Conservation (phyloP, 257 asterid genomes). For the Mitragyna speciosa region DNA sequence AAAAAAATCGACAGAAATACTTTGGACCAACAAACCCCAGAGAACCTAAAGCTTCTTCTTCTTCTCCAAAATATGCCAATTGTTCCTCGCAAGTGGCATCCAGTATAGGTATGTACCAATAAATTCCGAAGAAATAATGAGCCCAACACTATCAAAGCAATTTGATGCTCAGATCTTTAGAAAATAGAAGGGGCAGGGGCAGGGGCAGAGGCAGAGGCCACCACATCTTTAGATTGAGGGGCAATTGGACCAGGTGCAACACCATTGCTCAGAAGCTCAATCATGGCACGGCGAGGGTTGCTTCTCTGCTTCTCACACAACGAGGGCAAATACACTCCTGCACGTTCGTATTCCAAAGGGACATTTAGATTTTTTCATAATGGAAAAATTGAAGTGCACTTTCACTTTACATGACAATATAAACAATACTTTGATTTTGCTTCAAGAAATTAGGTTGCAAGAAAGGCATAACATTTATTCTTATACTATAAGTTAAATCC, state of each 20-base stretch:
- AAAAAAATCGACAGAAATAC: neutral
- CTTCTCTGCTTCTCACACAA: constrained; percentile 57
- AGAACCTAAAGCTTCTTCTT: neutral
- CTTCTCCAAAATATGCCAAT: neutral
- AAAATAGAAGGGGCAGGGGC: constrained; percentile 27
- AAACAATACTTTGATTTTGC: constrained; percentile 7
- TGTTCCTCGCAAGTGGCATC: neutral
- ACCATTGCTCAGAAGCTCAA: constrained; percentile 58
- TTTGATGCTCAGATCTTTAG: neutral
- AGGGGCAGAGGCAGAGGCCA: constrained; percentile 34
- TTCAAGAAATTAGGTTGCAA: constrained; percentile 1
- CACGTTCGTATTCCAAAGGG: neutral
- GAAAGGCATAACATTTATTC: neutral
- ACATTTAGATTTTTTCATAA: neutral
- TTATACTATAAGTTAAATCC: neutral
- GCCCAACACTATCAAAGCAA: neutral
- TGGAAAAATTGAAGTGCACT: no score
- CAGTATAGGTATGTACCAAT: neutral
- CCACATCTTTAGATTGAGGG: constrained; percentile 6
- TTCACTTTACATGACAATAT: neutral
- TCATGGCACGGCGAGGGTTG: constrained; percentile 62
- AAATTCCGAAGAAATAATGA: neutral
- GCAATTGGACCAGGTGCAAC: constrained; percentile 38
- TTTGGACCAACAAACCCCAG: neutral
- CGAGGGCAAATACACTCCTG: constrained; percentile 65